Base-by-base conservation (phyloP, 2,329 filamentous ascomycete species). In the Tolypocladium cylindrosporum region DNA sequence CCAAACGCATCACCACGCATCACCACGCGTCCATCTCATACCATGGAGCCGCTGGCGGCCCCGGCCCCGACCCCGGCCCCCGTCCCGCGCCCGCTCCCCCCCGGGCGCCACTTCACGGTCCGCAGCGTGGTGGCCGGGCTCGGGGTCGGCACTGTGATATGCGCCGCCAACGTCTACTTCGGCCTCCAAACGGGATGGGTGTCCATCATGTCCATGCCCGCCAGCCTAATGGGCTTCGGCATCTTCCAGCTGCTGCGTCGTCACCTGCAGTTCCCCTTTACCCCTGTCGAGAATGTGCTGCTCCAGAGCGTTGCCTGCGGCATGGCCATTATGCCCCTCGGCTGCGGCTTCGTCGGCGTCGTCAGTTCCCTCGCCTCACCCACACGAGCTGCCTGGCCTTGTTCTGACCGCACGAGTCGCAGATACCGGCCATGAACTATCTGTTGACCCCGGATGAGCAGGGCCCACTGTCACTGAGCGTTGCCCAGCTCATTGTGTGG, bases 81-180 rank as follows among this genome's bases (percentile, higher is more conserved):
- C 66, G 61, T 63, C 43, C 50, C 61, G 50, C 61, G 48, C 10
- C 27, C 61, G 21, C 53, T 57, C 10, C 58, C 72, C 60, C 70
- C 72, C 3, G 79, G 79, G 55, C 83, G 83, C 53, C 91, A 91
- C 75, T 97, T 99, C 74, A 97, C 94, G 0, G 59, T 87, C 34
- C 87, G 94, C 58, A 91, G 91, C 55, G 80, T 97, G 43, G 69
- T 85, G 6, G 90, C 90, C 36, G 94, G 94, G 19, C 78, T 96
- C 7, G 76, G 83, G 4, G 94, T 99, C 62, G 94, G 94, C 45
- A 84, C 94, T 5, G 79, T 97, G 57, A 96, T 97, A 67, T 94
- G 90, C 69, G 96, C 96, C 71, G 95, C 90, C 56, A 99, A 99
- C 70, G 97, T 95, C 79, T 99, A 97, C 73, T 99, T 99, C 71